These are phyloP conservation scores for Bipolaris zeicola DNA, from an alignment of 2,329 filamentous ascomycete species.

Conservation along the genomic window DNA sequence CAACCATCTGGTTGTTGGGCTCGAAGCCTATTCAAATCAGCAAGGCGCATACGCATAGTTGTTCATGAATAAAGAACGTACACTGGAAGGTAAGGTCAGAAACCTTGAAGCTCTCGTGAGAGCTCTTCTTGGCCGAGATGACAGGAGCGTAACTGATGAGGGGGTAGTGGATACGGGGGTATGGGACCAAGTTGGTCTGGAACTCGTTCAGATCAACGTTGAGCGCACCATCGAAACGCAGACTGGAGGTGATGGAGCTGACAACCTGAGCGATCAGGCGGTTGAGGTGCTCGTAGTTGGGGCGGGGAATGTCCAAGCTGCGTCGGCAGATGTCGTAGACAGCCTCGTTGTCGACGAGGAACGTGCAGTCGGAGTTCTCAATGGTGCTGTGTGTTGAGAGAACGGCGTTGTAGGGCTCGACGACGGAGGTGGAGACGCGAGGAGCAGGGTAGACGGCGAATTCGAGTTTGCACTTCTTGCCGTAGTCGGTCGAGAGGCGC, in stretches of 20 bases:
- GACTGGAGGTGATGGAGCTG: slow-evolving; percentile 74
- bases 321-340: slow-evolving; percentile 77
- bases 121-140: slow-evolving; percentile 74
- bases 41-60: slow-evolving; percentile 6
- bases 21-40: slow-evolving; percentile 65
- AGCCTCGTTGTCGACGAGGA: slow-evolving; percentile 76
- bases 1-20: slow-evolving; percentile 80
- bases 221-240: slow-evolving; percentile 74
- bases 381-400: slow-evolving; percentile 77
- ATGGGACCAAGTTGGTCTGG: slow-evolving; percentile 77
- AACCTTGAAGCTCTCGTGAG: slow-evolving; percentile 87
- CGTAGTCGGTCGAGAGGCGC: slow-evolving; percentile 74
- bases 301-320: slow-evolving; percentile 71
- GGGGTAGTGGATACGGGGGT: slow-evolving; percentile 75
- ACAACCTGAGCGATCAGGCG: slow-evolving; percentile 75
- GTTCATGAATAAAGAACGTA: slow-evolving; percentile 39
- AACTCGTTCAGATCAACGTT: slow-evolving; percentile 79
- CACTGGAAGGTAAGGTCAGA: slow-evolving; percentile 76
- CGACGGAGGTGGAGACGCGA: slow-evolving; percentile 71
- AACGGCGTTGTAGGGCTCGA: slow-evolving; percentile 76
- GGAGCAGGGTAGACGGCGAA: slow-evolving; percentile 75
- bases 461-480: slow-evolving; percentile 79
- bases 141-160: slow-evolving; percentile 75
- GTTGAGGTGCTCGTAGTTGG: slow-evolving; percentile 74
- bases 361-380: slow-evolving; percentile 80